Conservation (phyloP, 257 asterid genomes). For the Leonotis leonurus region DNA sequence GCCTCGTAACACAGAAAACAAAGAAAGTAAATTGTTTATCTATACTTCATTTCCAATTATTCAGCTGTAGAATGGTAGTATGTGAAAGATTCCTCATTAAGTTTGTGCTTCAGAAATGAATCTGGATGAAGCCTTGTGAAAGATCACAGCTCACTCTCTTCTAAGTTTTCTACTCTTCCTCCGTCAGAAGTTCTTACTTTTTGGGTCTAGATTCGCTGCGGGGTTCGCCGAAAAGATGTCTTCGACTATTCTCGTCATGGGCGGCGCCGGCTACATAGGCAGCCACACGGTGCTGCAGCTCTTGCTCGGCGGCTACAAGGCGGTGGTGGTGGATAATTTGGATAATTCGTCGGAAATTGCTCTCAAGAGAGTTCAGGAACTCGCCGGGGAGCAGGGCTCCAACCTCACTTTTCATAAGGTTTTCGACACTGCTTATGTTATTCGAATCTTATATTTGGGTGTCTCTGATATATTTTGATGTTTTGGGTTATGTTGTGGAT, state of each 20-base stretch:
- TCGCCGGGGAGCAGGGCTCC: conserved; percentile 58
- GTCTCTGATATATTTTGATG: not conserved
- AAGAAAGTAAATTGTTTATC: too few species aligned
- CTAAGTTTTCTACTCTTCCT: not conserved
- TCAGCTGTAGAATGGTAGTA: too few species aligned
- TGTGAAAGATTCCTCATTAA: too few species aligned
- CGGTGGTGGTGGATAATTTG: conserved; percentile 78
- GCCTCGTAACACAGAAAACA: too few species aligned
- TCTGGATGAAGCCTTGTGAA: too few species aligned
- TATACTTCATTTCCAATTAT: too few species aligned
- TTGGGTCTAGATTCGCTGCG: conserved; percentile 1
- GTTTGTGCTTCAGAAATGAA: too few species aligned
- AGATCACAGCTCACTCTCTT: conserved; percentile 14
- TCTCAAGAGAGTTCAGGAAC: conserved; percentile 52
- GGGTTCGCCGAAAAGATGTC: conserved; percentile 23
- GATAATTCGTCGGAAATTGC: conserved; percentile 74
- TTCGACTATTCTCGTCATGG: conserved; percentile 37
- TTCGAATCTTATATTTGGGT: not conserved
- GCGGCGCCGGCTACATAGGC: too few species aligned
- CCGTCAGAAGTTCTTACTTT: not conserved
- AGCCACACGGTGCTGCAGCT: conserved; percentile 85
- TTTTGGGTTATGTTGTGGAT: conserved; percentile 1
- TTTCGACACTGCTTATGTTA: not conserved
- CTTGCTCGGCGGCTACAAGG: conserved; percentile 60
- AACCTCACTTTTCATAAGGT: conserved; percentile 79